Evolutionary conservation across 371 early-diverging fungal genomes (phyloP).

Genomic region (Rhizopus delemar): DNA sequence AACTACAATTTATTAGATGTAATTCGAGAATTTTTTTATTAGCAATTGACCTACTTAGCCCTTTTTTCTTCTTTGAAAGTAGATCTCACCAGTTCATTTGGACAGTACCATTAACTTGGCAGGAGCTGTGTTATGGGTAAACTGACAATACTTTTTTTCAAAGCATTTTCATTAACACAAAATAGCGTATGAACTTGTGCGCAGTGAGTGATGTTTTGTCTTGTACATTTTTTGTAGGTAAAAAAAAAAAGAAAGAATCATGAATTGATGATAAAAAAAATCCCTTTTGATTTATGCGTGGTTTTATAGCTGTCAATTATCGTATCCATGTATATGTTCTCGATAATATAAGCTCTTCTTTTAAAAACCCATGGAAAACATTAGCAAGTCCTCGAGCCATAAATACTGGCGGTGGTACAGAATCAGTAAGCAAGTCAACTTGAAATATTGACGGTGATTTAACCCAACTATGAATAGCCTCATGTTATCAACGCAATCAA

Average conservation of each 20-base stretch:
- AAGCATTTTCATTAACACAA: not conserved
- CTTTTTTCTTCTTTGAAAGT: not conserved
- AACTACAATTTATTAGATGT: slow-evolving; percentile 29
- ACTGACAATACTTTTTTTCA: not conserved
- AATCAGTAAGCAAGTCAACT: slow-evolving; percentile 18
- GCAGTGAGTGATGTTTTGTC: slow-evolving; percentile 40
- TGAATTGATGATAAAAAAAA: not conserved
- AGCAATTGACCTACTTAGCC: not conserved
- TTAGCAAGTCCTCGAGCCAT: slow-evolving; percentile 19
- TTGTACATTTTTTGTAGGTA: slow-evolving; percentile 46
- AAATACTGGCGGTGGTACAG: slow-evolving; percentile 13
- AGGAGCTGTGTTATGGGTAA: slow-evolving; percentile 24
- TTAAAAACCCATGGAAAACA: slow-evolving; percentile 20
- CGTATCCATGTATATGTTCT: slow-evolving; percentile 28
- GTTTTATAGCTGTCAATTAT: slow-evolving; percentile 31
- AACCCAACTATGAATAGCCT: slow-evolving; percentile 12
- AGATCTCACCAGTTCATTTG: slow-evolving; percentile 23
- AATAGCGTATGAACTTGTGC: slow-evolving; percentile 50
- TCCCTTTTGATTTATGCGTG: not conserved
- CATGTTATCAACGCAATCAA: slow-evolving; percentile 63
- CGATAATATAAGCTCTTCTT: slow-evolving; percentile 22
- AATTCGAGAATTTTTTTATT: not conserved
- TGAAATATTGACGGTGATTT: not conserved
- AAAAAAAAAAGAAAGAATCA: not conserved
- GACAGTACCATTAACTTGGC: slow-evolving; percentile 16